A percentile compares a stretch with the other conserved stretches of the same genome.
phyloP scores from a whole-genome alignment of 306 rosid genomes.

The Dryas octopetala region DNA sequence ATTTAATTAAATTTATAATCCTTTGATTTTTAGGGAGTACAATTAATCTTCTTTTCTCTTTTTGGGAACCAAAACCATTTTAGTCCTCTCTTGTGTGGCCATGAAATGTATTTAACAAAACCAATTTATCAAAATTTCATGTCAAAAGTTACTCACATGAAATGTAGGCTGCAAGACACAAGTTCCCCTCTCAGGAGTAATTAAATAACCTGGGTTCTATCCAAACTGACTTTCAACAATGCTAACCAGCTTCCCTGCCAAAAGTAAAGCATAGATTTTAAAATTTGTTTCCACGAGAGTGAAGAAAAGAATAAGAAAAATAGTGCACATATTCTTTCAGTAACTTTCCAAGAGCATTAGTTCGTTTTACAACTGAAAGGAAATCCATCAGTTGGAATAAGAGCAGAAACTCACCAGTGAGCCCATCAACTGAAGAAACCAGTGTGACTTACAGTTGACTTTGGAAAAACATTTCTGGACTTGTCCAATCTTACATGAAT shows the following conservation, averaged over 20 bases:
- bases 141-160: slow-evolving; percentile 12
- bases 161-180: slow-evolving; percentile 7
- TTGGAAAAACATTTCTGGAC: not conserved
- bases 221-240: not conserved
- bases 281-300: not conserved
- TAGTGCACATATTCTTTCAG: not conserved
- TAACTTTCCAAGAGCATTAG: slow-evolving; percentile 4
- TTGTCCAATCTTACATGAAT: not conserved
- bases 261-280: slow-evolving; percentile 9
- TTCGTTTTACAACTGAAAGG: not conserved
- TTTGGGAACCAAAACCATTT: not conserved
- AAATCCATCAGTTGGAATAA: not conserved
- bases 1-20: not conserved
- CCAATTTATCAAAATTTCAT: slow-evolving; percentile 1
- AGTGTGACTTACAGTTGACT: not conserved
- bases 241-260: slow-evolving; percentile 18
- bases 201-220: not conserved
- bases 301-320: not conserved
- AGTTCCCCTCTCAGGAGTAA: slow-evolving; percentile 2
- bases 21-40: not conserved
- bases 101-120: not conserved
- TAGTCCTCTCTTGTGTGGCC: not conserved
- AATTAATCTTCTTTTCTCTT: not conserved
- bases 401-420: slow-evolving; percentile 12
- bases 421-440: slow-evolving; percentile 6